A percentile compares a stretch with the other conserved stretches of the same genome.
Conservation (phyloP, 768 basidiomycete species). For the Auricularia sp. region DNA sequence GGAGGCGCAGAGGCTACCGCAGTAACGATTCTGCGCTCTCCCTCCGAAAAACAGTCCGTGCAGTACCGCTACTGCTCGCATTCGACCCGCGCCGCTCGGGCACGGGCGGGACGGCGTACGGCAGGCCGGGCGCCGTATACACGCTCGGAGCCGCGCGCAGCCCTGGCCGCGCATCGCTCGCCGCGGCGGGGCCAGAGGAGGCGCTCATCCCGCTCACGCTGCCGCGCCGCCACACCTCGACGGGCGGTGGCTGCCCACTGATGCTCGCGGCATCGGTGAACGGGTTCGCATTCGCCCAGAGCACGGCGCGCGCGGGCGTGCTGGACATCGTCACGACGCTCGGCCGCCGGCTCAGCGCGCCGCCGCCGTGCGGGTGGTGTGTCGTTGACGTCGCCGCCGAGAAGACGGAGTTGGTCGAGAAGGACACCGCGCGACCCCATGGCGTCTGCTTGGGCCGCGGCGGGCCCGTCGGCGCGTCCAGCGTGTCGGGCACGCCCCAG, state of each 20-base stretch:
- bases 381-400: background rate
- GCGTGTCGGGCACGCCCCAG: background rate
- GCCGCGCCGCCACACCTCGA: background rate
- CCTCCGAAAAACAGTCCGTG: background rate
- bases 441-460: conserved; percentile 1
- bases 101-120: background rate
- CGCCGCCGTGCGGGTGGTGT: background rate
- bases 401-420: background rate
- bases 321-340: background rate
- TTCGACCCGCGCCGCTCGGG: background rate
- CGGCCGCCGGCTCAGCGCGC: background rate
- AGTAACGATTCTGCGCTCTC: background rate
- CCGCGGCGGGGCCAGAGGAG: background rate
- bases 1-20: background rate
- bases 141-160: background rate
- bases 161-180: background rate
- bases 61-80: background rate
- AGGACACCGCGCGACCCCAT: background rate
- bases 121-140: background rate
- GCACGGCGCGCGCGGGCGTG: background rate
- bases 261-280: background rate
- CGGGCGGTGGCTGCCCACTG: background rate
- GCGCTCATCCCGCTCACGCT: background rate
- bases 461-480: background rate
- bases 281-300: background rate